Base-by-base conservation (phyloP, 208 protist species). In the Wallacemonas sp. region DNA sequence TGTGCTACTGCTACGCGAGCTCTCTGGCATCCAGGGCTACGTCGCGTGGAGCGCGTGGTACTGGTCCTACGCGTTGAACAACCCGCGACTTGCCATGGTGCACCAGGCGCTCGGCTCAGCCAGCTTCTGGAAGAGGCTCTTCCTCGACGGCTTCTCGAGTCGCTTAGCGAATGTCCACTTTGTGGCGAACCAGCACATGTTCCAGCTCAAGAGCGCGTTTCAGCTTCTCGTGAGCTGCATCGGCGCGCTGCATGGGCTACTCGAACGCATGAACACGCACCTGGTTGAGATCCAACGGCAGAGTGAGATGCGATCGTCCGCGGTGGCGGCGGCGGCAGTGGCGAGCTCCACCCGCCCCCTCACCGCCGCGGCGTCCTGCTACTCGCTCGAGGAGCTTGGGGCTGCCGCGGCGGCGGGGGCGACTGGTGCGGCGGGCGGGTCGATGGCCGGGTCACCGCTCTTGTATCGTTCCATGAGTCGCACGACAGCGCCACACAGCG, bases 31-130 rank as follows among this genome's bases (percentile, higher is more conserved):
- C 52, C 82, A 92, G 41, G 80, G 77, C 23, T 47, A 75, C 17
- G 67, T 87, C 3, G 73, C 85, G 21, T 89, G 82, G 80, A 76
- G 83, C 61, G 65, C 74, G 26, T 83, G 68, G 70, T 92, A 89
- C 77, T 89, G 85, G 83, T 83, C 80, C 0, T 92, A 83, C 80
- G 85, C 82, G 19, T 73, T 86, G 65, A 66, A 80, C 29, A 77
- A 89, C 60, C 56, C 63, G 2, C 55, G 61, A 2, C 61, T 79
- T 57, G 74, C 82, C 19, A 62, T 78, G 16, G 58, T 86, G 3
- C 77, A 89, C 67, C 65, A 74, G 29, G 73, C 72, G 3, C 72
- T 92, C 23, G 61, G 65, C 21, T 81, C 68, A 33, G 27, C 23
- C 11, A 55, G 48, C 46, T 85, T 83, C 60, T 92, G 83, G 76